phyloP scores from a whole-genome alignment of 345 rosid species.

The Boechera retrofracta region DNA sequence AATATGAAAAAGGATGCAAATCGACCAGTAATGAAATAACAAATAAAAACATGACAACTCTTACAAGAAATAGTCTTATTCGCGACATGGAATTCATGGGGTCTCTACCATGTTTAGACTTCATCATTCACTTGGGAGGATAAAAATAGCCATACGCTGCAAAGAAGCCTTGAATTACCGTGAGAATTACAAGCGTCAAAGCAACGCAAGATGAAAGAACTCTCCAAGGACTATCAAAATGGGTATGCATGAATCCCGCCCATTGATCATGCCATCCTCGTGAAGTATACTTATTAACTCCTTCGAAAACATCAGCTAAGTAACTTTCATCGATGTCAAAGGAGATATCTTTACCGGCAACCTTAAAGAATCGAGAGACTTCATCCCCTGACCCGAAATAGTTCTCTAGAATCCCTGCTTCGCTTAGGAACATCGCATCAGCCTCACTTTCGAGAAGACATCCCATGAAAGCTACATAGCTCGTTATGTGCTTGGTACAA shows the following conservation, averaged over 20 bases:
- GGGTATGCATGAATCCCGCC: conserved; percentile 11
- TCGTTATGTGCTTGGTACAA: conserved; percentile 42
- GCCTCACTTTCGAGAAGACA: conserved; percentile 50
- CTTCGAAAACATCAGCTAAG: conserved; percentile 47
- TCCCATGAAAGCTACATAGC: conserved; percentile 58
- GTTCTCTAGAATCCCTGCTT: conserved; percentile 55
- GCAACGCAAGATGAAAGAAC: conserved; percentile 16
- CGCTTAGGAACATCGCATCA: conserved; percentile 51
- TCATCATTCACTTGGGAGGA: conserved; percentile 17
- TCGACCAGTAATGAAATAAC: neutral
- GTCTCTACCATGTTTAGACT: neutral
- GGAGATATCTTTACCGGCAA: conserved; percentile 51
- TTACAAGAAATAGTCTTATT: neutral
- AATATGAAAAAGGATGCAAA: neutral
- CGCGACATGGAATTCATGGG: neutral
- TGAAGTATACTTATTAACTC: conserved; percentile 54
- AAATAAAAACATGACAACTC: neutral
- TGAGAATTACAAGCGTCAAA: neutral
- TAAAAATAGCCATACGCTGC: conserved; percentile 22
- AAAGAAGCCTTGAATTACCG: conserved; percentile 13
- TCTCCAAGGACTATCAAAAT: conserved; percentile 29
- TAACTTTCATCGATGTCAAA: conserved; percentile 49
- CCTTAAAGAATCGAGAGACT: conserved; percentile 54
- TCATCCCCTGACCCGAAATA: conserved; percentile 57
- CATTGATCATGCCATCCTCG: conserved; percentile 24